Evolutionary conservation across 2,329 filamentous ascomycete species (phyloP).

Genomic region (Leptodontidium sp.): DNA sequence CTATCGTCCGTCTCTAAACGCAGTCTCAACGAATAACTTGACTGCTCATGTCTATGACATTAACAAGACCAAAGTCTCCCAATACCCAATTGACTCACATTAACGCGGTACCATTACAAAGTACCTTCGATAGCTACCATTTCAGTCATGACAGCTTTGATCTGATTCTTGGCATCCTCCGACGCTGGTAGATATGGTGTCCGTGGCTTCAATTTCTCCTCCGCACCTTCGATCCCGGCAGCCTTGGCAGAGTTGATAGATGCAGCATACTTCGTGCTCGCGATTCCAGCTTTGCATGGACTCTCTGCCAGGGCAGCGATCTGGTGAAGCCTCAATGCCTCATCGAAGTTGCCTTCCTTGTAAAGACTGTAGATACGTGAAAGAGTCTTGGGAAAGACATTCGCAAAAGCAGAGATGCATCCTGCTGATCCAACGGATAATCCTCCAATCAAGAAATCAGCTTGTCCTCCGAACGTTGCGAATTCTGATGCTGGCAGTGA

Average conservation of each 20-base stretch:
- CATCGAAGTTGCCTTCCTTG: conserved; percentile 54
- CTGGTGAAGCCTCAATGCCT: conserved; percentile 60
- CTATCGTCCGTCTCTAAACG: no score
- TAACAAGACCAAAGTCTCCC: background rate
- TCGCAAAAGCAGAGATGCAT: conserved; percentile 65
- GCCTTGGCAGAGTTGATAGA: conserved; percentile 57
- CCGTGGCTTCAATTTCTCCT: conserved; percentile 56
- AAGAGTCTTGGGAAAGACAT: conserved; percentile 61
- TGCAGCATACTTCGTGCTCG: conserved; percentile 62
- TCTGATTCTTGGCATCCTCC: conserved; percentile 42
- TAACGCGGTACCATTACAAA: conserved; percentile 21
- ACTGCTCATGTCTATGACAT: no score
- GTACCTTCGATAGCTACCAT: conserved; percentile 20
- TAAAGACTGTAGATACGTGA: conserved; percentile 59
- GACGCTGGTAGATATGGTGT: conserved; percentile 57
- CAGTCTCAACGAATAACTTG: no score
- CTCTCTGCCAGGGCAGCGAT: conserved; percentile 61
- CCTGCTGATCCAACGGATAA: conserved; percentile 61
- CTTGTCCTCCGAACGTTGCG: conserved; percentile 65
- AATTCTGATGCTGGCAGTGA: conserved; percentile 56
- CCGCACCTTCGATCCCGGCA: conserved; percentile 60
- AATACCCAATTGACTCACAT: background rate
- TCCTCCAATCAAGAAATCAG: conserved; percentile 64
- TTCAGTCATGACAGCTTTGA: conserved; percentile 40
- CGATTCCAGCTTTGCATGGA: conserved; percentile 61